Evolutionary conservation across 352 stramenopile species (phyloP).

Genomic region (Phytopythium montanum): DNA sequence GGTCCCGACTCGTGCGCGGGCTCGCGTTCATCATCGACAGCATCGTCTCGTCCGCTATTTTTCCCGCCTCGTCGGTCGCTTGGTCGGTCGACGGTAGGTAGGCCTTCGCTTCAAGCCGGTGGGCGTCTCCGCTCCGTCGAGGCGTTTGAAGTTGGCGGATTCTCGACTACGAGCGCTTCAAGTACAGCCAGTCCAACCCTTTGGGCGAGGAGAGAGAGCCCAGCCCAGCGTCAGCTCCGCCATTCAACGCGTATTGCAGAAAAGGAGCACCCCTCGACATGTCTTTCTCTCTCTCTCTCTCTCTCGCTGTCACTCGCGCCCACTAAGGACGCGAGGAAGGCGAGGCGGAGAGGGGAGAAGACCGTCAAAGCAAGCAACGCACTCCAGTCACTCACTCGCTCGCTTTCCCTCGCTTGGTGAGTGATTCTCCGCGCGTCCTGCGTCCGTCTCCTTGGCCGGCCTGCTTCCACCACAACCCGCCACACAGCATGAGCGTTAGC

Average conservation of each 20-base stretch:
- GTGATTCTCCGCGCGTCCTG: background rate
- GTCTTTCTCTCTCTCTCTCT: background rate
- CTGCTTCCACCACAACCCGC: background rate
- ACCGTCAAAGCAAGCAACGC: too few species aligned
- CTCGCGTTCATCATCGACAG: slow-evolving; percentile 58
- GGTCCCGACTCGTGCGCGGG: slow-evolving; percentile 9
- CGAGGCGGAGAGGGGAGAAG: background rate
- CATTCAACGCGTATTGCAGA: slow-evolving; percentile 36
- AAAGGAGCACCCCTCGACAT: slow-evolving; percentile 28
- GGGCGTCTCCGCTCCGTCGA: background rate
- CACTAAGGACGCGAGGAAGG: background rate
- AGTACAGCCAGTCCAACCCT: slow-evolving; percentile 25
- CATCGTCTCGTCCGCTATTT: slow-evolving; percentile 36
- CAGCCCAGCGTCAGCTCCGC: slow-evolving; percentile 28
- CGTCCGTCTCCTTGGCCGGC: background rate
- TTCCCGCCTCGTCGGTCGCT: background rate
- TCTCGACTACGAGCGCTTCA: slow-evolving; percentile 57
- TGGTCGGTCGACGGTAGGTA: background rate
- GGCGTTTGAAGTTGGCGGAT: slow-evolving; percentile 81
- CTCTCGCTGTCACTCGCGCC: background rate
- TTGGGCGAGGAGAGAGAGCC: slow-evolving; percentile 10
- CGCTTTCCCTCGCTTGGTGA: background rate
- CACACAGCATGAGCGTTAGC: background rate
- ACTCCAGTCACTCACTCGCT: too few species aligned
- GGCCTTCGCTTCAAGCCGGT: background rate